phyloP scores from a whole-genome alignment of 179 eudicot species.

The Sideroxylon spinosum region DNA sequence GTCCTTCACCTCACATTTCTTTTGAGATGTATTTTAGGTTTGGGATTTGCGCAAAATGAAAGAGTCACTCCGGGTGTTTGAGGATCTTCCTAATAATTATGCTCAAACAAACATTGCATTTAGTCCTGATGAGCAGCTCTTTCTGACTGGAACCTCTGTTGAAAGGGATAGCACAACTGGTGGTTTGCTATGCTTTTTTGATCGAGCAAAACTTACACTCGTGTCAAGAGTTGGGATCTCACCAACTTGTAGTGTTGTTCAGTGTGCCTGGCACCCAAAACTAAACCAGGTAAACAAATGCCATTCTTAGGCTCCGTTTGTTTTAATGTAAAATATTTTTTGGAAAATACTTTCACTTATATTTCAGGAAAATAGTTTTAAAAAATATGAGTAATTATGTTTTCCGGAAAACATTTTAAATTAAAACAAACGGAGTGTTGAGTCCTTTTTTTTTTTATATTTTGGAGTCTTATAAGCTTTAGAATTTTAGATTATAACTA shows the following conservation, averaged over 20 bases:
- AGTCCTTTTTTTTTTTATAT: no score
- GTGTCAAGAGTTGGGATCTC: conserved; percentile 89
- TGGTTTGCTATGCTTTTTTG: conserved; percentile 79
- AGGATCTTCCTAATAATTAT: conserved; percentile 86
- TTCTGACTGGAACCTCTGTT: conserved; percentile 89
- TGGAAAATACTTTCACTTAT: no score
- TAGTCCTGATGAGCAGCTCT: conserved; percentile 85
- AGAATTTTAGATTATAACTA: no score
- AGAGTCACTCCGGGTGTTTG: conserved; percentile 63
- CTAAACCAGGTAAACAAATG: conserved; percentile 69
- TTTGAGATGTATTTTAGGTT: conserved; percentile 43
- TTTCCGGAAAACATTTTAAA: no score
- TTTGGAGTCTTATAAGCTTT: no score
- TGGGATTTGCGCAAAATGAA: conserved; percentile 97
- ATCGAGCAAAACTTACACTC: conserved; percentile 71
- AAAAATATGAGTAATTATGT: no score
- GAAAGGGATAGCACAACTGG: conserved; percentile 82
- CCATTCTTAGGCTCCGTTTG: not conserved
- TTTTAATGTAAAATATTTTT: no score
- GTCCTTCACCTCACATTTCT: not conserved
- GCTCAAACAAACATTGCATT: conserved; percentile 84
- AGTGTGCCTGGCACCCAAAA: conserved; percentile 97
- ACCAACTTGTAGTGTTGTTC: conserved; percentile 80
- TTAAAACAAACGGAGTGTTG: no score
- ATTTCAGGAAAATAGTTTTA: no score